Conservation (phyloP, 2,329 filamentous ascomycete species). For the Ustulina deusta region DNA sequence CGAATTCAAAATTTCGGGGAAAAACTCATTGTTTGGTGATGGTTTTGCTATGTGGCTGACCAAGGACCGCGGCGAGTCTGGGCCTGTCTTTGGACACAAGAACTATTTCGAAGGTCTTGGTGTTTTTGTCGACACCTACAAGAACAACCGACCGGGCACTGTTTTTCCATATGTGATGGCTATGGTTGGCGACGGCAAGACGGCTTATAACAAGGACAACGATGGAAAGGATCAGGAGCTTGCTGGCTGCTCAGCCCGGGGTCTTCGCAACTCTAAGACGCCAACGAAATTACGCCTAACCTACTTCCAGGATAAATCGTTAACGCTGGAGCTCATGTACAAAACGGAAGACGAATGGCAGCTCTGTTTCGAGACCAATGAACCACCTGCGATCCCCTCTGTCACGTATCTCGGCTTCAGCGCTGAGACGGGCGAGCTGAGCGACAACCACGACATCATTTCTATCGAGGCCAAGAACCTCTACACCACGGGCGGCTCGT, state of each 20-base stretch:
- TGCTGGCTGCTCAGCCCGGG: slow-evolving; percentile 93
- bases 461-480: slow-evolving; percentile 87
- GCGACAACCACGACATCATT: slow-evolving; percentile 98
- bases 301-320: slow-evolving; percentile 95
- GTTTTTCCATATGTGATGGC: slow-evolving; percentile 99
- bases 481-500: slow-evolving; percentile 72
- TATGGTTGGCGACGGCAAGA: slow-evolving; percentile 94
- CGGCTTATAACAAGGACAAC: slow-evolving; percentile 89
- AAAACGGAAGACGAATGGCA: slow-evolving; percentile 90
- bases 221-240: slow-evolving; percentile 95
- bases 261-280: slow-evolving; percentile 81
- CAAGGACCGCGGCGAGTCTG: slow-evolving; percentile 84
- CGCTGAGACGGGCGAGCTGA: slow-evolving; percentile 94
- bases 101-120: slow-evolving; percentile 95
- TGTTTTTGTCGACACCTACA: slow-evolving; percentile 98
- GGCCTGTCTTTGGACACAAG: slow-evolving; percentile 86
- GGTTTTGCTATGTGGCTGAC: slow-evolving; percentile 99
- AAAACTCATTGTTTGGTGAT: slow-evolving; percentile 91
- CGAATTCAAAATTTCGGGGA: slow-evolving; percentile 93
- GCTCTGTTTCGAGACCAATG: slow-evolving; percentile 82
- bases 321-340: slow-evolving; percentile 94
- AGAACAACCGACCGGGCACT: slow-evolving; percentile 96
- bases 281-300: slow-evolving; percentile 90
- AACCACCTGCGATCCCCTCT: slow-evolving; percentile 80
- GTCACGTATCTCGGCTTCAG: slow-evolving; percentile 81